A percentile compares a stretch with the other conserved stretches of the same genome.
These are phyloP conservation scores for Caryocar brasiliense DNA, from an alignment of 441 rosid species.

Conservation along the genomic window DNA sequence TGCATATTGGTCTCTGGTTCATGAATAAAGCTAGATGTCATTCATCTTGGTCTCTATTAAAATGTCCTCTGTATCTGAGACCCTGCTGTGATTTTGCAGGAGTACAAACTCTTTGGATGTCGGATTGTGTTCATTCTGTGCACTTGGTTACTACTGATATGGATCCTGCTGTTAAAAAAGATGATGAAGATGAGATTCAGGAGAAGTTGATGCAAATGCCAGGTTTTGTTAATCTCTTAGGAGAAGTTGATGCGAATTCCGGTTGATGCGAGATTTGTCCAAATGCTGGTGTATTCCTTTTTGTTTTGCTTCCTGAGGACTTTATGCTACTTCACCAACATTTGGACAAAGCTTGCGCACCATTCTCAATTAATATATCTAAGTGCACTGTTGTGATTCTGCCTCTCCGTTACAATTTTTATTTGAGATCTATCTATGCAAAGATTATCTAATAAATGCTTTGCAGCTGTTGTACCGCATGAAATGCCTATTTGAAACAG, in stretches of 20 bases:
- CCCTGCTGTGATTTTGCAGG: constrained; percentile 32
- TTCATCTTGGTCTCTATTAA: not conserved
- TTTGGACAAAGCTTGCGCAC: not conserved
- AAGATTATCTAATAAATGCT: not conserved
- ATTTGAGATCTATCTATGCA: not conserved
- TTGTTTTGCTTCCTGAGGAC: not conserved
- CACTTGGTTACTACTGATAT: constrained; percentile 35
- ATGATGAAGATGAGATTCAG: constrained; percentile 26
- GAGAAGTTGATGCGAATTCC: constrained; percentile 29
- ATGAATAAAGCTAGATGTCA: not conserved
- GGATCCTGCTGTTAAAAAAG: constrained; percentile 29
- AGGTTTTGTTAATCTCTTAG: constrained; percentile 29
- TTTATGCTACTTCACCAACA: not conserved
- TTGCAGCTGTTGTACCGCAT: not conserved
- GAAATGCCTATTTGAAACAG: too few relatives aligned
- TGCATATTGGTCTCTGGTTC: not conserved
- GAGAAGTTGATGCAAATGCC: constrained; percentile 29
- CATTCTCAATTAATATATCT: not conserved
- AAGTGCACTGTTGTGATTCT: not conserved
- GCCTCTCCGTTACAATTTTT: too few relatives aligned
- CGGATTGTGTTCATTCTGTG: constrained; percentile 54
- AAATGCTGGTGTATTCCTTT: not conserved
- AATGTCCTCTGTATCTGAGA: constrained; percentile 1
- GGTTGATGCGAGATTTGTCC: constrained; percentile 25
- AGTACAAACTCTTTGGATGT: constrained; percentile 50